Evolutionary conservation across 371 early-diverging fungal species (phyloP), one percentile per base, ranked within the genome.

Genomic region (Circinella minor): DNA sequence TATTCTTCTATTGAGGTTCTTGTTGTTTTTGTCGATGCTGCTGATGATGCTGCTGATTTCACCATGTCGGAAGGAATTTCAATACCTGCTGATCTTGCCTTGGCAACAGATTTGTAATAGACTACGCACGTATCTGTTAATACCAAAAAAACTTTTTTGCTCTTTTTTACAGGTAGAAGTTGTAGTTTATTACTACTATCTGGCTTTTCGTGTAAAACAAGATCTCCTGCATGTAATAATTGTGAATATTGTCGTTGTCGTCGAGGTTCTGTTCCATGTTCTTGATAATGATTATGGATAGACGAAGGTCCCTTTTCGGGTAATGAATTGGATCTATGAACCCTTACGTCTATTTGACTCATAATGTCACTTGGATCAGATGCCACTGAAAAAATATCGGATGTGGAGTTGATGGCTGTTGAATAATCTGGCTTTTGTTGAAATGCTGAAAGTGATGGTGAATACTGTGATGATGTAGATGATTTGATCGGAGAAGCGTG

Each of bases 41-140:
- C 43, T 43, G 43, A 43, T 1, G 51, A 51, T 13, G 51, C 47
- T 47, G 47, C 8, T 51, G 51, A 54, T 27, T 36, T 13, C 55
- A 13, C 9, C 46, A n/a, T 61, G 63, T 49, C n/a, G 14, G 54
- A 13, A 67, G 69, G 65, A 65, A 75, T 14, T 77, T 36, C 61
- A 43, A 77, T 68, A 37, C 79, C 67, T 7, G 74, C 73, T 3
- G 66, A 36, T 18, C 73, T 66, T 34, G 83, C 81, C 37, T 79
- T 80, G 37, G 71, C 73, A 6, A 73, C 63, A 3, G 68, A 72
- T 68, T 83, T 83, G 65, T 76, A 83, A 9, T 71, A 49, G 2
- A 83, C 70, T 14, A 83, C 37, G 9, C 76, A 63, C 2, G 73
- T 75, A 27, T 74, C 77, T 27, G 79, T 83, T 15, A 83, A 54